Conservation (phyloP, 805 yeast genomes). For the Diddensiella caesifluorescens region DNA sequence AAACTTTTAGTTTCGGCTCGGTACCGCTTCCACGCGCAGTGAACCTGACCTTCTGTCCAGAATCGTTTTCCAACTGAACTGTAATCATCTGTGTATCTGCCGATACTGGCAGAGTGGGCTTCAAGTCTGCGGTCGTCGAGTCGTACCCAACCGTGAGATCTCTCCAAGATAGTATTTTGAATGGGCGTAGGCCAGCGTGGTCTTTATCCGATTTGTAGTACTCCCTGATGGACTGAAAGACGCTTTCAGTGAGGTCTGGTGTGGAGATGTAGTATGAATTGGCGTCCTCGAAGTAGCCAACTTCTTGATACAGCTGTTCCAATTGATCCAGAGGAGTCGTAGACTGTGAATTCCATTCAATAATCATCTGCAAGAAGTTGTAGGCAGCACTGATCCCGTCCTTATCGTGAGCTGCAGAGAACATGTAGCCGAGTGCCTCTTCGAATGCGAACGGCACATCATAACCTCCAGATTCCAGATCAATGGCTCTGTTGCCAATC, state of each 20-base stretch:
- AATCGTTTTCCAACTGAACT: slow-evolving; percentile 37
- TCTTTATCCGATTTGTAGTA: slow-evolving; percentile 41
- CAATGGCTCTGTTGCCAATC: slow-evolving; percentile 88
- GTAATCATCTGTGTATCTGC: slow-evolving; percentile 83
- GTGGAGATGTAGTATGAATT: slow-evolving; percentile 79
- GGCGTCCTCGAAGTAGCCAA: slow-evolving; percentile 78
- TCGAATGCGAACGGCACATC: slow-evolving; percentile 86
- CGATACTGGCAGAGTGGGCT: slow-evolving; percentile 68
- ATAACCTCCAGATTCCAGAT: slow-evolving; percentile 57
- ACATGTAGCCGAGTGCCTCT: slow-evolving; percentile 96
- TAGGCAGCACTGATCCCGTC: slow-evolving; percentile 84
- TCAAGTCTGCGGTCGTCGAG: slow-evolving; percentile 51
- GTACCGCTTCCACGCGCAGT: slow-evolving; percentile 95
- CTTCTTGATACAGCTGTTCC: slow-evolving; percentile 51
- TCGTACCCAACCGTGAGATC: slow-evolving; percentile 83
- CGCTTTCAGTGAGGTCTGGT: slow-evolving; percentile 43
- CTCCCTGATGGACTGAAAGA: slow-evolving; percentile 52
- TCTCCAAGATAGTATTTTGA: slow-evolving; percentile 61
- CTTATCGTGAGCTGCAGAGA: slow-evolving; percentile 76
- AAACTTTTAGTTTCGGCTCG: slow-evolving; percentile 89
- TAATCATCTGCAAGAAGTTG: slow-evolving; percentile 66
- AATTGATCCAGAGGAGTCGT: slow-evolving; percentile 46
- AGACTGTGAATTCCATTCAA: slow-evolving; percentile 40
- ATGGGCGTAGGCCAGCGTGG: slow-evolving; percentile 54
- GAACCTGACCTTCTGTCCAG: slow-evolving; percentile 50